Percentiles rank a stretch among this genome's conserved stretches.
These are phyloP conservation scores for Xylaria venustula DNA, from an alignment of 495 filamentous ascomycete genomes.

Conservation along the genomic window DNA sequence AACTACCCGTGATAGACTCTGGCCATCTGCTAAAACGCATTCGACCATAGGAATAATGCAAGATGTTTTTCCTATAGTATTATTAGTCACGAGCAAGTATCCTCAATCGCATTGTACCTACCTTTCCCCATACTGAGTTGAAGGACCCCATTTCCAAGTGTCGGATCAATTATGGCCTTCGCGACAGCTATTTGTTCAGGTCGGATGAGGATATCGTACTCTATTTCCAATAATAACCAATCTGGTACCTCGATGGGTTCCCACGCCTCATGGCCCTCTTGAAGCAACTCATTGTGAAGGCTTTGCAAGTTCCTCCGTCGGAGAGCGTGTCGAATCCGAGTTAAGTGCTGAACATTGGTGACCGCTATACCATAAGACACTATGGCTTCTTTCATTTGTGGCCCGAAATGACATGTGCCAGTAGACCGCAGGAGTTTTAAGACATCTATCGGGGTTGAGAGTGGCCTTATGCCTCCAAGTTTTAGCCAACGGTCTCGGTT, in stretches of 20 bases:
- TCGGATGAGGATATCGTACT: constrained; percentile 52
- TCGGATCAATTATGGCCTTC: constrained; percentile 47
- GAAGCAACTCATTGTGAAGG: constrained; percentile 36
- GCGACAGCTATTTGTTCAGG: constrained; percentile 54
- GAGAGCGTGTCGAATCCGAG: constrained; percentile 34
- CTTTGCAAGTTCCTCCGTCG: constrained; percentile 19
- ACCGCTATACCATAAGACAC: constrained; percentile 41
- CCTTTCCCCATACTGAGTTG: constrained; percentile 57
- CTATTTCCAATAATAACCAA: constrained; percentile 60
- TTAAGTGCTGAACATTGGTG: constrained; percentile 45
- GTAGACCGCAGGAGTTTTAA: constrained; percentile 53
- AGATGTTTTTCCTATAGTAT: constrained; percentile 44
- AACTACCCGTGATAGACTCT: constrained; percentile 45
- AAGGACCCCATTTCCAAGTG: constrained; percentile 50
- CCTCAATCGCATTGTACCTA: constrained; percentile 15
- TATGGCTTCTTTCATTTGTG: constrained; percentile 43
- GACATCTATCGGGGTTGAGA: constrained; percentile 45
- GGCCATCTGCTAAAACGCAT: constrained; percentile 44
- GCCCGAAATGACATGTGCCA: constrained; percentile 28
- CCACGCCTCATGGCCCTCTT: constrained; percentile 55
- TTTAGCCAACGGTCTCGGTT: constrained; percentile 45
- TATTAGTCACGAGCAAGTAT: neutral
- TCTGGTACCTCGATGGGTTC: constrained; percentile 42
- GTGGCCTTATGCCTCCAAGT: constrained; percentile 52
- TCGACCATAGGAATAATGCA: constrained; percentile 56